These are phyloP conservation scores for Rhizopogon vinicolor DNA, from an alignment of 768 basidiomycete species.

Conservation along the genomic window DNA sequence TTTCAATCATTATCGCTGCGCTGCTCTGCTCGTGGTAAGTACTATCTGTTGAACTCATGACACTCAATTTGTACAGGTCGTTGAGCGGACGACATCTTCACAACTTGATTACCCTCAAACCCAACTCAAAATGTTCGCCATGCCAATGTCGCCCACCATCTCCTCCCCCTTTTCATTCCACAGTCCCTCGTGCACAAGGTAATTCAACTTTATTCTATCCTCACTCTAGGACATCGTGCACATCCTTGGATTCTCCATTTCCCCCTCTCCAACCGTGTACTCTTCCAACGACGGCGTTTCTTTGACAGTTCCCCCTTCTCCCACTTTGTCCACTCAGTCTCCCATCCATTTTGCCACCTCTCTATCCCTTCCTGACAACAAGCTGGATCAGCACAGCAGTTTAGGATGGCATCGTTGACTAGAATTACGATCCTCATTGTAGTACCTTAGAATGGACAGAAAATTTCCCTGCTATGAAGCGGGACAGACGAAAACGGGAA, in stretches of 20 bases:
- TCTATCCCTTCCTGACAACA: constrained; percentile 61
- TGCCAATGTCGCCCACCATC: no score
- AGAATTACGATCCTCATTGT: constrained; percentile 5
- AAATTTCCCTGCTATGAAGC: no score
- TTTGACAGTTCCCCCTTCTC: constrained; percentile 57
- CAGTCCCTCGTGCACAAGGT: no score
- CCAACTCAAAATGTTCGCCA: background rate
- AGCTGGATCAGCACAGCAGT: constrained; percentile 55
- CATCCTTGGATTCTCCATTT: constrained; percentile 29
- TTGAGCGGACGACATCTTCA: constrained; percentile 21
- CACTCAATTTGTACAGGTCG: no score
- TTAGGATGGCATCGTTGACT: background rate
- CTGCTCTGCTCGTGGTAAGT: no score
- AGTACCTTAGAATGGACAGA: no score
- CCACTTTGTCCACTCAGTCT: constrained; percentile 66
- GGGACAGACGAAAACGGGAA: no score
- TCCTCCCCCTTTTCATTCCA: no score
- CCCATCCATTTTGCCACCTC: constrained; percentile 55
- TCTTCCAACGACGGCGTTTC: constrained; percentile 40
- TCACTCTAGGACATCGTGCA: background rate
- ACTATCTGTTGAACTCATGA: no score
- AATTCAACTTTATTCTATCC: no score
- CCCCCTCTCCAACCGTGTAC: constrained; percentile 25
- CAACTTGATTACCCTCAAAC: constrained; percentile 6
- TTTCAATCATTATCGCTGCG: no score